These are phyloP conservation scores for Alloascoidea hylecoeti DNA, from an alignment of 805 yeast genomes.

Conservation along the genomic window DNA sequence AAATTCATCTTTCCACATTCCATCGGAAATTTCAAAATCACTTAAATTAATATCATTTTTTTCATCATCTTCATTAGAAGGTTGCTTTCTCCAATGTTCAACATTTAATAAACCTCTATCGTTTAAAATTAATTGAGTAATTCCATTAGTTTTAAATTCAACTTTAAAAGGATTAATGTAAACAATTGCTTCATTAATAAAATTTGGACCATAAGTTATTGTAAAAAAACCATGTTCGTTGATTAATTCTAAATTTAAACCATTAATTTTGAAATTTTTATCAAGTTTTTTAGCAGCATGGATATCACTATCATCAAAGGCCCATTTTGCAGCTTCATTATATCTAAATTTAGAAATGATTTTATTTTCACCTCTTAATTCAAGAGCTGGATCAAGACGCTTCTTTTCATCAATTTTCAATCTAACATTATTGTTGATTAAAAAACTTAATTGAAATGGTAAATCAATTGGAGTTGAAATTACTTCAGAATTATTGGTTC, in stretches of 20 bases:
- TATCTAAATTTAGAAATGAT: slow-evolving; percentile 29
- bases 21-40: slow-evolving; percentile 48
- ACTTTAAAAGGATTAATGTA: slow-evolving; percentile 34
- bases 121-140: slow-evolving; percentile 43
- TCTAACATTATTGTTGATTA: slow-evolving; percentile 39
- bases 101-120: slow-evolving; percentile 57
- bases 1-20: slow-evolving; percentile 62
- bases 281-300: neutral
- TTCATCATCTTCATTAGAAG: slow-evolving; percentile 18
- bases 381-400: slow-evolving; percentile 11
- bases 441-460: slow-evolving; percentile 34
- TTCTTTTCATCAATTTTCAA: slow-evolving; percentile 44
- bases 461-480: slow-evolving; percentile 17
- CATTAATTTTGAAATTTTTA: neutral
- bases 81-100: slow-evolving; percentile 59
- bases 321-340: slow-evolving; percentile 39
- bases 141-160: slow-evolving; percentile 28
- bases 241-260: neutral
- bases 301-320: slow-evolving; percentile 20
- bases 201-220: slow-evolving; percentile 21
- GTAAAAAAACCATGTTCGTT: slow-evolving; percentile 3
- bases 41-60: slow-evolving; percentile 23
- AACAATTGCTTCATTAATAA: slow-evolving; percentile 28
- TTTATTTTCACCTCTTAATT: slow-evolving; percentile 6
- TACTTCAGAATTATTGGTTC: slow-evolving; percentile 17